Conservation (phyloP, 169 alveolate genomes). For the Plasmodium falciparum region DNA sequence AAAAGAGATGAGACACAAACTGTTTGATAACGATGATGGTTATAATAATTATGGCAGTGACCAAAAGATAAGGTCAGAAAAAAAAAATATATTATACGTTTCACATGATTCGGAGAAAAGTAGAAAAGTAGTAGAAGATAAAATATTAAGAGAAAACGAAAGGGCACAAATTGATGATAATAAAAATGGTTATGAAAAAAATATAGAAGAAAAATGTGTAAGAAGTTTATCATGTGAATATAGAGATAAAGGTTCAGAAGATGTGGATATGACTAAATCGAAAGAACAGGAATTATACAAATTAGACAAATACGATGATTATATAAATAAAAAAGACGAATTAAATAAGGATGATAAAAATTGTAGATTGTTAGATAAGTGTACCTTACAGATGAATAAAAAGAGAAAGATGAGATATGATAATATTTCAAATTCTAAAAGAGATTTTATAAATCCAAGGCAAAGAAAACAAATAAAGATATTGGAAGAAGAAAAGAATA, state of each 20-base stretch:
- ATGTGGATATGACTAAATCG: neutral
- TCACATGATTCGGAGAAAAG: conserved; percentile 41
- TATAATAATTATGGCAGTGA: neutral
- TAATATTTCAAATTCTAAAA: conserved; percentile 5
- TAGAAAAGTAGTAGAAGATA: conserved; percentile 6
- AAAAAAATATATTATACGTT: neutral
- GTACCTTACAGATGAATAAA: neutral
- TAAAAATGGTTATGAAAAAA: neutral
- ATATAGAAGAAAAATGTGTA: too few relatives aligned
- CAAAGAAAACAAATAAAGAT: conserved; percentile 28
- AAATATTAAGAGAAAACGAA: conserved; percentile 8
- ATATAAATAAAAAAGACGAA: conserved; percentile 23
- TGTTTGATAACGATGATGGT: conserved; percentile 15
- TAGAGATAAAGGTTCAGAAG: neutral
- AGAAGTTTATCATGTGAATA: too few relatives aligned
- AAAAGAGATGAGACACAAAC: conserved; percentile 12
- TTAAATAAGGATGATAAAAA: neutral
- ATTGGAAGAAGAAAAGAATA: conserved; percentile 1
- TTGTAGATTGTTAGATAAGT: neutral
- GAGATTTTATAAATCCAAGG: conserved; percentile 63
- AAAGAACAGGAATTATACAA: conserved; percentile 33
- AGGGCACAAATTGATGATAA: conserved; percentile 12
- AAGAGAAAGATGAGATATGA: neutral
- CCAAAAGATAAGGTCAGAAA: neutral
- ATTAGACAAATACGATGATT: conserved; percentile 41